Base-by-base conservation (phyloP, 1,139 yeast species). In the Scheffersomyces parashehatae region DNA sequence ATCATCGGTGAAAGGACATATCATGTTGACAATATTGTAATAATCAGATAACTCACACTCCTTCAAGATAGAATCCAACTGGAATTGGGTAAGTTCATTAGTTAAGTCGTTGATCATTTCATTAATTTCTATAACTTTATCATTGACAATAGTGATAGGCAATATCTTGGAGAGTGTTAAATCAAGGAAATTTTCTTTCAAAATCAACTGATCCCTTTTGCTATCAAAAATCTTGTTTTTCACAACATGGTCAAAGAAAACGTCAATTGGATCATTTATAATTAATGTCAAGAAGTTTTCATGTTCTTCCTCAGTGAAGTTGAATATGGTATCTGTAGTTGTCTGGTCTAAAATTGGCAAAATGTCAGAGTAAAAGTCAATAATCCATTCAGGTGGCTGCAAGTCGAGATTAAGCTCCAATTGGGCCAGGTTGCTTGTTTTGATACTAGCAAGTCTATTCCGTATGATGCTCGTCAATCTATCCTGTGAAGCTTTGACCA, bases 381-480 rank as follows among this genome's bases (percentile, higher is more conserved):
- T 69, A 12, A 85, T 62, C 95, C 93, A 86, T 50, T 84, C 89
- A 0, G 93, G 91, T 7, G 89, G 79, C 47, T 83, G 76, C 38
- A 85, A 66, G 41, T 81, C 83, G 35, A 68, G 68, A 46, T 69
- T 65, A 48, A 60, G 59, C 36, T 74, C 79, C 29, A 73, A 53
- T 45, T 71, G 71, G 2, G 80, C 73, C 54, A 65, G 67, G 43
- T 71, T 69, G 36, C 73, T 68, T 16, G 62, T 59, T 37, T 60
- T 60, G n/a, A 76, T 64, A 1, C 76, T 68, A 28, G 72, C 68
- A 34, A 81, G 59, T 42, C 70, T 69, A 41, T 69, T 67, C 6
- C 67, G 65, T 4, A 81, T 55, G 7, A 78, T 60, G 37, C 58
- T 66, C 9, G 71, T 57, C 3, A 81, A 59, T 42, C 77, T 68